phyloP scores from a whole-genome alignment of 805 yeast genomes.

The Yueomyces sp. region DNA sequence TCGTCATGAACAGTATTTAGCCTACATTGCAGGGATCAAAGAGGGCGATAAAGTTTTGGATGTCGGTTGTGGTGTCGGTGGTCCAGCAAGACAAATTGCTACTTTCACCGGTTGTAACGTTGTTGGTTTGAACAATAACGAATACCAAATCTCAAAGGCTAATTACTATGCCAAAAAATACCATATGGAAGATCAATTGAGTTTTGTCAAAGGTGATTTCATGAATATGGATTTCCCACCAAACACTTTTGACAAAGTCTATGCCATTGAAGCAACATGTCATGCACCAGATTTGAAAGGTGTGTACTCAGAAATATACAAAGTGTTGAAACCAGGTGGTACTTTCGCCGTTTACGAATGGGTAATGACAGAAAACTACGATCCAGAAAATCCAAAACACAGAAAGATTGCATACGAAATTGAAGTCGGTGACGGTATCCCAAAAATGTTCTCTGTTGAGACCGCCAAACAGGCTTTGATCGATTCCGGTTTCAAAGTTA shows the following conservation, averaged over 20 bases:
- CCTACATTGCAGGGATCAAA: conserved; percentile 67
- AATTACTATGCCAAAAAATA: conserved; percentile 58
- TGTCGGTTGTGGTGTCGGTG: conserved; percentile 99
- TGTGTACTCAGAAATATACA: conserved; percentile 87
- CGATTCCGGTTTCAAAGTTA: conserved; percentile 76
- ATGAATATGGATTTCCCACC: conserved; percentile 97
- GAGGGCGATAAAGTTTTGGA: conserved; percentile 82
- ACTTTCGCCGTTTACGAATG: conserved; percentile 96
- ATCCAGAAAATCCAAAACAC: conserved; percentile 76
- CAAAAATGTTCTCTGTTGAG: conserved; percentile 78
- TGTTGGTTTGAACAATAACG: conserved; percentile 92
- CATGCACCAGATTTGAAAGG: conserved; percentile 96
- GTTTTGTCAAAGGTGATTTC: conserved; percentile 92
- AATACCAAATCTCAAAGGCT: conserved; percentile 90
- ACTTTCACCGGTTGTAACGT: conserved; percentile 80
- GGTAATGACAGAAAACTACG: conserved; percentile 95
- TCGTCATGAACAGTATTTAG: conserved; percentile 92
- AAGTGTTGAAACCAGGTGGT: conserved; percentile 96
- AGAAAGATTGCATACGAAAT: conserved; percentile 93
- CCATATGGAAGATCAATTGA: conserved; percentile 58
- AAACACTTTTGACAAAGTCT: conserved; percentile 86
- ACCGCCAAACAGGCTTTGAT: conserved; percentile 83
- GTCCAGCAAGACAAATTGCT: conserved; percentile 93
- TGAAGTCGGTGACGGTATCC: conserved; percentile 97
- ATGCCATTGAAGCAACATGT: conserved; percentile 97